phyloP scores from a whole-genome alignment of 345 rosid genomes.

The Citrus mangshanensis region DNA sequence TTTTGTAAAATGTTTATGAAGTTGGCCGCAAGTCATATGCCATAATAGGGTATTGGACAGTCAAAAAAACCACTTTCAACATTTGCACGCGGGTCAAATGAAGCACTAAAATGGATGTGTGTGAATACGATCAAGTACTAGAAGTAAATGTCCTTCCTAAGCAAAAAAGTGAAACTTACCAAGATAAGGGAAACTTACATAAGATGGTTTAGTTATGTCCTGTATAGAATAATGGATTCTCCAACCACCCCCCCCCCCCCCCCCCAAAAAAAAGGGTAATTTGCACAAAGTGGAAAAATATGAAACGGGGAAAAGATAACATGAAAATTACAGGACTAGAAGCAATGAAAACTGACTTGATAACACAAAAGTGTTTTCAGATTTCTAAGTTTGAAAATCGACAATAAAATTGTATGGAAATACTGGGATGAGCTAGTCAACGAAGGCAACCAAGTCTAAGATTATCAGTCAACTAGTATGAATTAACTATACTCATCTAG shows the following conservation, averaged over 20 bases:
- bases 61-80: too few species aligned
- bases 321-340: background rate
- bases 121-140: background rate
- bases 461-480: too few species aligned
- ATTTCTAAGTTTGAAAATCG: too few species aligned
- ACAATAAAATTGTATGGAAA: too few species aligned
- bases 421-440: too few species aligned
- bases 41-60: too few species aligned
- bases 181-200: background rate
- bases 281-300: background rate
- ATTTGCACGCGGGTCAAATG: background rate
- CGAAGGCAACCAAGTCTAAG: too few species aligned
- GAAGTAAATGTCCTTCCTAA: background rate
- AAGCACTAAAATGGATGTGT: background rate
- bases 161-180: background rate
- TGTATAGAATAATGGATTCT: background rate
- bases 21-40: too few species aligned
- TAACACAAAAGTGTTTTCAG: too few species aligned
- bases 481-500: too few species aligned
- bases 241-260: too few species aligned
- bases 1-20: too few species aligned
- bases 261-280: background rate
- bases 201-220: background rate
- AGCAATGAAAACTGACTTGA: background rate
- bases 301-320: background rate